phyloP scores from a whole-genome alignment of 495 filamentous ascomycete genomes.

The Hypoxylon fuscum region DNA sequence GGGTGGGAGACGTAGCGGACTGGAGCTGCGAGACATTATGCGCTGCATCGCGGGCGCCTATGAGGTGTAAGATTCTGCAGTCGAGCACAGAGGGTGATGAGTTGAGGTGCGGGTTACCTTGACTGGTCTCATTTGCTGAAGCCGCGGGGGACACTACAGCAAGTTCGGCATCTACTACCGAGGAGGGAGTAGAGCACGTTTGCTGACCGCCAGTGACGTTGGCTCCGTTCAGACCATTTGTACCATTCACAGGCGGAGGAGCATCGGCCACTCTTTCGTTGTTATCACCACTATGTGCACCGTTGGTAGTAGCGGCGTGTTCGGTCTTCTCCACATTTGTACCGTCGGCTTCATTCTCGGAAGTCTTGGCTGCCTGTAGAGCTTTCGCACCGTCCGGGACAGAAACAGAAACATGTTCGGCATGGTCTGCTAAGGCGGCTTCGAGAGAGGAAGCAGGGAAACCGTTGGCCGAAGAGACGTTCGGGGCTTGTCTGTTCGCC shows the following conservation, averaged over 20 bases:
- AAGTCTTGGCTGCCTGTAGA: slow-evolving; percentile 32
- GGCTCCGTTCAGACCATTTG: slow-evolving; percentile 15
- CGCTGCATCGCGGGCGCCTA: slow-evolving; percentile 31
- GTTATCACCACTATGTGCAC: neutral
- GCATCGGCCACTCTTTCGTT: slow-evolving; percentile 1
- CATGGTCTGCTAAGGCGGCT: slow-evolving; percentile 39
- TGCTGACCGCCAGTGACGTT: neutral
- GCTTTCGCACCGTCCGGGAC: slow-evolving; percentile 16
- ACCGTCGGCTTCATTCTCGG: slow-evolving; percentile 39
- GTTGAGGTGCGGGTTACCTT: slow-evolving; percentile 33
- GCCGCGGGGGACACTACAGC: slow-evolving; percentile 9
- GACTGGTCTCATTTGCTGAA: slow-evolving; percentile 15
- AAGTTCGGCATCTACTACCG: slow-evolving; percentile 6
- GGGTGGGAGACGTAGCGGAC: slow-evolving; percentile 25
- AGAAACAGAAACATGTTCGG: slow-evolving; percentile 12
- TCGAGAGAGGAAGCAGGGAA: slow-evolving; percentile 46
- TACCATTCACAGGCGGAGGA: slow-evolving; percentile 1
- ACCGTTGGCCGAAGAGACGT: slow-evolving; percentile 37
- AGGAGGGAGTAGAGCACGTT: slow-evolving; percentile 3
- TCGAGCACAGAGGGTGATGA: slow-evolving; percentile 8
- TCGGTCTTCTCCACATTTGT: slow-evolving; percentile 38
- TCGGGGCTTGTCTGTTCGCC: slow-evolving; percentile 17
- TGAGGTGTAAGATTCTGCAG: slow-evolving; percentile 34
- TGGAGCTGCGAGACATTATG: slow-evolving; percentile 32
- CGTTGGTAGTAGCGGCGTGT: slow-evolving; percentile 2